A percentile compares a stretch with the other conserved stretches of the same genome.
Conservation (phyloP, 2,329 filamentous ascomycete genomes). For the Fusarium cicatricum region DNA sequence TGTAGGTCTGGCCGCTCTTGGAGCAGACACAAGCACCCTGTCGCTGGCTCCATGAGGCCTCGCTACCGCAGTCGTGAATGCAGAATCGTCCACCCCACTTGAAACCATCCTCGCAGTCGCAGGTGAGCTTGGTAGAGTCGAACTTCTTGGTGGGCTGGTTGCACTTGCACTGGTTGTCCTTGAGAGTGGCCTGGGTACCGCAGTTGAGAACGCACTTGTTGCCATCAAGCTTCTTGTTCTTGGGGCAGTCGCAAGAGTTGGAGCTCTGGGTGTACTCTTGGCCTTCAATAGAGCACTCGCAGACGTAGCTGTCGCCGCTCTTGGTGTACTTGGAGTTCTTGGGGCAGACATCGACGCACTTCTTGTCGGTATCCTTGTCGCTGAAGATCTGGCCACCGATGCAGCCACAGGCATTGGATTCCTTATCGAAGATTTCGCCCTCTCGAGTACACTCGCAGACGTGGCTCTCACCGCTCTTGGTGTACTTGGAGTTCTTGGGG, state of each 20-base stretch:
- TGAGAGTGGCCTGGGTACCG: neutral
- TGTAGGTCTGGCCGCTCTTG: neutral
- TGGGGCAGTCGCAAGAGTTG: neutral
- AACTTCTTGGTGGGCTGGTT: neutral
- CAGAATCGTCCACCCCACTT: neutral
- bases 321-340: neutral
- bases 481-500: neutral
- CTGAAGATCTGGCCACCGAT: neutral
- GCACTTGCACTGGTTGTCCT: neutral
- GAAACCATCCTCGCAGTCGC: neutral
- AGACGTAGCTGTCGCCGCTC: neutral
- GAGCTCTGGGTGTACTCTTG: neutral
- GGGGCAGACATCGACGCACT: neutral
- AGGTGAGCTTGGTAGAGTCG: neutral
- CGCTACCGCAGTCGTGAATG: neutral
- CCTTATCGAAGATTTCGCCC: neutral
- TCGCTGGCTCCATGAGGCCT: neutral
- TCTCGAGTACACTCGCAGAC: neutral
- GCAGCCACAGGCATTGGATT: neutral
- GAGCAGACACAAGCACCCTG: neutral
- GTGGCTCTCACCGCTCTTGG: neutral
- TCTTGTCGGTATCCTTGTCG: neutral
- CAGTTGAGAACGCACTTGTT: slow-evolving; percentile 4
- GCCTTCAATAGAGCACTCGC: neutral
- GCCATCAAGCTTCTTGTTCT: neutral